Evolutionary conservation across 2,329 filamentous ascomycete genomes (phyloP), one percentile per base, ranked within the genome.

Genomic region (Talaromyces rugulosus): DNA sequence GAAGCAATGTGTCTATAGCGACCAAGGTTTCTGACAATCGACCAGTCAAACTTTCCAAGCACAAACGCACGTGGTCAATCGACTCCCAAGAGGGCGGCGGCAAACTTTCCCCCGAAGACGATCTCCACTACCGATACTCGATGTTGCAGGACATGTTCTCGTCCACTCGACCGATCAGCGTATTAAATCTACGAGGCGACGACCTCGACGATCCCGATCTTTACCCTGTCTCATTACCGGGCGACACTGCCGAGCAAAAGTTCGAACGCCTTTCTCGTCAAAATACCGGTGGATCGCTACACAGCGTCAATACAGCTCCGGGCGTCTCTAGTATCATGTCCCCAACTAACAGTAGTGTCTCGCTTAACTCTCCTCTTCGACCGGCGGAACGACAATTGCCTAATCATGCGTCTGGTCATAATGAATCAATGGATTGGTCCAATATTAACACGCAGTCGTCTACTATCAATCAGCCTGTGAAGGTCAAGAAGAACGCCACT

Each of bases 61-160:
- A 97, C 77, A 96, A 96, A 77, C 83, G 94, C 63, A 96, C 92
- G 0, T 97, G 93, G 92, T 97, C 94, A 9, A 91, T 96, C 83
- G 93, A 92, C 28, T 97, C 94, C 5, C 73, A 78, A 33, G 71
- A 74, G 56, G 78, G 78, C 34, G 78, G 76, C 40, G 76, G 67
- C 69, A 80, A 74, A 53, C 61, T 74, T 34, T 71, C 71, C 12
- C 56, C 74, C 50, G 78, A 80, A 65, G 79, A 80, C 61, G 79
- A 81, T 63, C 69, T 80, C 6, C 77, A 79, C 53, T 70, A 75
- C 51, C 80, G 79, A 65, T 69, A 81, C 28, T 68, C 70, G 31
- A 73, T 71, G 62, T 72, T 80, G 71, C 76, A 80, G 63, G 77
- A 79, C 50, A 80, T 80, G 79, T 80, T 80, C 61, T 76, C 75